These are phyloP conservation scores for Parafenestella ontariensis DNA, from an alignment of 2,329 filamentous ascomycete species.

Conservation along the genomic window DNA sequence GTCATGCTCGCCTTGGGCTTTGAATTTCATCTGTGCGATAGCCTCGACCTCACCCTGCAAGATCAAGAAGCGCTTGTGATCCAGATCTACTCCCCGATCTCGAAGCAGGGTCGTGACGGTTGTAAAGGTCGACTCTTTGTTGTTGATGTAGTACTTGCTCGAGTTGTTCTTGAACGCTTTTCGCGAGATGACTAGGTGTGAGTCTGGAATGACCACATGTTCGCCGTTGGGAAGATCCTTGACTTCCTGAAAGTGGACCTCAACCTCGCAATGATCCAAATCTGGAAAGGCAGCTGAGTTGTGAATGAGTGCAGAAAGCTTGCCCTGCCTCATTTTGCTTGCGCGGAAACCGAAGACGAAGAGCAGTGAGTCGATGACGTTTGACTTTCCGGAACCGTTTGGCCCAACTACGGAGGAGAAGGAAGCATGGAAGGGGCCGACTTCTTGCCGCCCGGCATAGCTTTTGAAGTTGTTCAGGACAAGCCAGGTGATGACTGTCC, in stretches of 20 bases:
- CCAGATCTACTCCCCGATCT: conserved; percentile 89
- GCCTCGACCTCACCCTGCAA: conserved; percentile 98
- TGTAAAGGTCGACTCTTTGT: conserved; percentile 88
- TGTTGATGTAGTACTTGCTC: conserved; percentile 98
- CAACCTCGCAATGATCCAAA: conserved; percentile 90
- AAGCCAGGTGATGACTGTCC: conserved; percentile 91
- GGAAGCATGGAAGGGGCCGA: conserved; percentile 94
- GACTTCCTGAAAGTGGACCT: conserved; percentile 95
- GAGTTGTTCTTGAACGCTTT: conserved; percentile 97
- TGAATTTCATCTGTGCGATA: conserved; percentile 98
- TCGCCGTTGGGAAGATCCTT: conserved; percentile 82
- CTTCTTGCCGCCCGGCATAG: conserved; percentile 93
- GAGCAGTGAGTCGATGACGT: conserved; percentile 95
- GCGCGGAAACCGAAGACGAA: conserved; percentile 99
- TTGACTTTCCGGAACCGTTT: conserved; percentile 97
- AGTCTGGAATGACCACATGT: conserved; percentile 80
- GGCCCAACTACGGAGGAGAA: conserved; percentile 98
- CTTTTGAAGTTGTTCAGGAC: conserved; percentile 98
- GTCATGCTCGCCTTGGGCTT: conserved; percentile 92
- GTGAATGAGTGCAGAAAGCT: conserved; percentile 96
- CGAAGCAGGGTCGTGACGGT: conserved; percentile 86
- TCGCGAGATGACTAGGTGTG: conserved; percentile 85
- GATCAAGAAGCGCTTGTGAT: conserved; percentile 98
- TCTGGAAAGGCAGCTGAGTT: conserved; percentile 90
- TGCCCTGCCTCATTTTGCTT: conserved; percentile 99